These are phyloP conservation scores for Alternaria tenuissima DNA, from an alignment of 2,329 filamentous ascomycete genomes.

Conservation along the genomic window DNA sequence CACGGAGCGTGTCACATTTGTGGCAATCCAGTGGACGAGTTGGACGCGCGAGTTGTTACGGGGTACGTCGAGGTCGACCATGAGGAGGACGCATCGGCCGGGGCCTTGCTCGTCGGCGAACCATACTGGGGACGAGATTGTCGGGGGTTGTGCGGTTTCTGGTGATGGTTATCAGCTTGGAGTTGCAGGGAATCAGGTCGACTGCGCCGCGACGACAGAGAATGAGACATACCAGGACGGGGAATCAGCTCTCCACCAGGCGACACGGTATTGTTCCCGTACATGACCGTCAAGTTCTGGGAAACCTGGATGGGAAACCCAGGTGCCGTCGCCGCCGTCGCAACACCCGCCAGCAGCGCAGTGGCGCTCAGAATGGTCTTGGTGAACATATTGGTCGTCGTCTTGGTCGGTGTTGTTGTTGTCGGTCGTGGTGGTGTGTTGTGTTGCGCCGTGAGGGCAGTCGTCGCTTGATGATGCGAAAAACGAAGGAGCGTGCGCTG, in stretches of 20 bases:
- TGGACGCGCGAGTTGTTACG: conserved; percentile 41
- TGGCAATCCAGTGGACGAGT: conserved; percentile 45
- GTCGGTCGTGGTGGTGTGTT: too few relatives aligned
- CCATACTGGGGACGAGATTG: conserved; percentile 31
- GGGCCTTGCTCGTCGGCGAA: conserved; percentile 13
- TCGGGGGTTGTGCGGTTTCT: conserved; percentile 40
- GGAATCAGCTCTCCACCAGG: conserved; percentile 46
- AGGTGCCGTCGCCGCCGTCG: conserved; percentile 36
- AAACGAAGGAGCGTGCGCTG: not conserved
- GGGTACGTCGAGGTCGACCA: conserved; percentile 46
- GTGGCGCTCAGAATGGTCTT: conserved; percentile 22
- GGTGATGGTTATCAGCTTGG: conserved; percentile 4
- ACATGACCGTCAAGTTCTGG: conserved; percentile 34
- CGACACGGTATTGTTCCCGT: conserved; percentile 43
- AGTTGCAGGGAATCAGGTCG: not conserved
- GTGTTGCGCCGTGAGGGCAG: not conserved
- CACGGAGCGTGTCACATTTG: conserved; percentile 31
- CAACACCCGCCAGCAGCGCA: conserved; percentile 23
- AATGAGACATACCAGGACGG: conserved; percentile 32
- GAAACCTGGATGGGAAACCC: conserved; percentile 38
- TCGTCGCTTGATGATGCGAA: not conserved
- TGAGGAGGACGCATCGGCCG: conserved; percentile 33
- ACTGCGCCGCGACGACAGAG: not conserved
- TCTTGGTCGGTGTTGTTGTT: not conserved
- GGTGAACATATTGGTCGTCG: conserved; percentile 20